These are phyloP conservation scores for Hanseniaspora valbyensis DNA, from an alignment of 805 yeast genomes.

Conservation along the genomic window DNA sequence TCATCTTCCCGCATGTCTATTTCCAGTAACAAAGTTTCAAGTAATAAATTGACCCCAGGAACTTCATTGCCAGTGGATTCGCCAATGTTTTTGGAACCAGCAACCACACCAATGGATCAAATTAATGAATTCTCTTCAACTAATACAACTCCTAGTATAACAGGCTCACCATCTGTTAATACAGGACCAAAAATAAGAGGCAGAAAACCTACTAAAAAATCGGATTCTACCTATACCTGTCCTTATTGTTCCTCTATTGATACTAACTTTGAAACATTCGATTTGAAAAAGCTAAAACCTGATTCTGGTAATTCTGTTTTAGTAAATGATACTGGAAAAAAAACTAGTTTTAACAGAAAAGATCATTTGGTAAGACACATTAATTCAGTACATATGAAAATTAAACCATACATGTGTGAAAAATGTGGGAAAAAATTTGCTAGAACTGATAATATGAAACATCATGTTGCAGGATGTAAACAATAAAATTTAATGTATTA, in stretches of 20 bases:
- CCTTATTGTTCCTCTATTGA: slow-evolving; percentile 6
- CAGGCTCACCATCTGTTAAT: slow-evolving; percentile 1
- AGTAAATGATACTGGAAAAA: slow-evolving; percentile 29
- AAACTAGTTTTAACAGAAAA: slow-evolving; percentile 58
- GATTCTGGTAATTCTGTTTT: slow-evolving; percentile 17
- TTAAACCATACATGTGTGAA: slow-evolving; percentile 56
- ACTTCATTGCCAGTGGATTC: neutral
- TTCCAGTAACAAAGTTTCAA: neutral
- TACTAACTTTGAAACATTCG: neutral
- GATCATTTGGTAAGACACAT: slow-evolving; percentile 69
- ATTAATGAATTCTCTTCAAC: neutral
- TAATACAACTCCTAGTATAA: neutral
- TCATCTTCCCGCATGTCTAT: no score
- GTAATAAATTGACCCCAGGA: neutral
- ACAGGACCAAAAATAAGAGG: slow-evolving; percentile 6
- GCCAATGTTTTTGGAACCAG: slow-evolving; percentile 1
- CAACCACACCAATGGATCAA: slow-evolving; percentile 1
- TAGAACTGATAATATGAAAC: slow-evolving; percentile 54
- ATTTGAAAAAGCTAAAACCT: slow-evolving; percentile 17
- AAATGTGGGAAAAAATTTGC: slow-evolving; percentile 50
- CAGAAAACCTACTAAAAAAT: slow-evolving; percentile 10
- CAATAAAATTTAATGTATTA: neutral
- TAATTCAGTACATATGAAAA: slow-evolving; percentile 60
- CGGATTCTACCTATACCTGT: slow-evolving; percentile 4
- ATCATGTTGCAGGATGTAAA: slow-evolving; percentile 52